Percentiles rank a stretch among this genome's conserved stretches.
These are phyloP conservation scores for Penicillium verrucosum DNA, from an alignment of 2,329 filamentous ascomycete genomes.

Conservation along the genomic window DNA sequence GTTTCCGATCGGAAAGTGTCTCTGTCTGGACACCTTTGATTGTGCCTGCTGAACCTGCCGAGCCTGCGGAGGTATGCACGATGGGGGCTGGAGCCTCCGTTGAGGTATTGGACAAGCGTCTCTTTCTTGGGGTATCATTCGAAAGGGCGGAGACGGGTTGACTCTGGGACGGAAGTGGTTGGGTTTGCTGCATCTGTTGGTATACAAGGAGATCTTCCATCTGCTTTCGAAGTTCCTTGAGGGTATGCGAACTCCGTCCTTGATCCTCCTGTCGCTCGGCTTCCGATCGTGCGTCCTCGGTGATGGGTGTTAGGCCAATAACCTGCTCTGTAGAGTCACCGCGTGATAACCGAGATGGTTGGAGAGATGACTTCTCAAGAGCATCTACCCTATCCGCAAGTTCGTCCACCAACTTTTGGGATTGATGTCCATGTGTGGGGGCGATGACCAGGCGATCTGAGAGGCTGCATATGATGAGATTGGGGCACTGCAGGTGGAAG, in stretches of 20 bases:
- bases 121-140: conserved; percentile 29
- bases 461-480: conserved; percentile 22
- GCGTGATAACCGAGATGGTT: conserved; percentile 20
- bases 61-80: conserved; percentile 26
- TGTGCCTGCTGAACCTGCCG: conserved; percentile 34
- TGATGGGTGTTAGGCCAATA: conserved; percentile 18
- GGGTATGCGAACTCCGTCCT: conserved; percentile 35
- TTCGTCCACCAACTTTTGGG: conserved; percentile 11
- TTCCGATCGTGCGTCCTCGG: conserved; percentile 23
- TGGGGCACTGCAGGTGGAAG: conserved; percentile 31
- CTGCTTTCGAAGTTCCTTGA: conserved; percentile 41
- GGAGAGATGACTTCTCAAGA: conserved; percentile 1
- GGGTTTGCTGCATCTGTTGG: conserved; percentile 39
- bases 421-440: conserved; percentile 18
- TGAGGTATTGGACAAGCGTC: conserved; percentile 29
- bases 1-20: conserved; percentile 16
- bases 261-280: conserved; percentile 29
- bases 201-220: conserved; percentile 44
- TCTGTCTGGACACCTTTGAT: conserved; percentile 26
- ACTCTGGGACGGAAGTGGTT: conserved; percentile 20
- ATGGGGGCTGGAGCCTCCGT: conserved; percentile 21
- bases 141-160: conserved; percentile 13
- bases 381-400: conserved; percentile 9
- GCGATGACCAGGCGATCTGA: conserved; percentile 22
- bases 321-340: conserved; percentile 21